Evolutionary conservation across 2,329 filamentous ascomycete species (phyloP).

Genomic region (Salinomyces thailandicus): DNA sequence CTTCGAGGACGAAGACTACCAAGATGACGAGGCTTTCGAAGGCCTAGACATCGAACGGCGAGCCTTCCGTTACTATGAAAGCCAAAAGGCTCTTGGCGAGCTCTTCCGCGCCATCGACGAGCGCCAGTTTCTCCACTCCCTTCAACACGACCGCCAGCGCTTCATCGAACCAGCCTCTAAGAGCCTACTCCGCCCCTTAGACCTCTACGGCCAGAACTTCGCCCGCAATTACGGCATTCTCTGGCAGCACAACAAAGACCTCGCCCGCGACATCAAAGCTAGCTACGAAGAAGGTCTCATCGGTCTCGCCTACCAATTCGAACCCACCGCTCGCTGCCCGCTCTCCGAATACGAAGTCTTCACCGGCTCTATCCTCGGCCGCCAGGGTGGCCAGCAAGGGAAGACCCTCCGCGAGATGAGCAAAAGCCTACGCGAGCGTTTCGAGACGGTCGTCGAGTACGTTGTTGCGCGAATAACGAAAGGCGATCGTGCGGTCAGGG

Average conservation of each 20-base stretch:
- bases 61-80: constrained; percentile 51
- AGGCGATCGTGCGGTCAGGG: constrained; percentile 25
- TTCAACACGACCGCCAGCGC: constrained; percentile 23
- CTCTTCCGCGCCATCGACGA: constrained; percentile 68
- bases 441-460: constrained; percentile 32
- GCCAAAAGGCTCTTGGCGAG: constrained; percentile 56
- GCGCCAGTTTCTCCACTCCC: constrained; percentile 48
- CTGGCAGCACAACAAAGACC: constrained; percentile 30
- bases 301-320: constrained; percentile 38
- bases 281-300: constrained; percentile 45
- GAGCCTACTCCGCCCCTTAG: constrained; percentile 2
- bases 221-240: constrained; percentile 14
- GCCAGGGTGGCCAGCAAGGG: constrained; percentile 27
- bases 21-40: constrained; percentile 35
- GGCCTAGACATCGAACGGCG: constrained; percentile 18
- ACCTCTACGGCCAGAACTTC: constrained; percentile 28
- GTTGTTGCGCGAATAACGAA: constrained; percentile 36
- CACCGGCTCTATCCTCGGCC: constrained; percentile 47
- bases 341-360: constrained; percentile 47
- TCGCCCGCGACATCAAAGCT: constrained; percentile 32
- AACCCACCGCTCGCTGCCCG: constrained; percentile 30
- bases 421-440: constrained; percentile 30
- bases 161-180: constrained; percentile 7
- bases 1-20: constrained; percentile 36
- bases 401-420: constrained; percentile 26